Evolutionary conservation across 2,329 filamentous ascomycete genomes (phyloP).

Genomic region (Alternaria hordeiaustralica): DNA sequence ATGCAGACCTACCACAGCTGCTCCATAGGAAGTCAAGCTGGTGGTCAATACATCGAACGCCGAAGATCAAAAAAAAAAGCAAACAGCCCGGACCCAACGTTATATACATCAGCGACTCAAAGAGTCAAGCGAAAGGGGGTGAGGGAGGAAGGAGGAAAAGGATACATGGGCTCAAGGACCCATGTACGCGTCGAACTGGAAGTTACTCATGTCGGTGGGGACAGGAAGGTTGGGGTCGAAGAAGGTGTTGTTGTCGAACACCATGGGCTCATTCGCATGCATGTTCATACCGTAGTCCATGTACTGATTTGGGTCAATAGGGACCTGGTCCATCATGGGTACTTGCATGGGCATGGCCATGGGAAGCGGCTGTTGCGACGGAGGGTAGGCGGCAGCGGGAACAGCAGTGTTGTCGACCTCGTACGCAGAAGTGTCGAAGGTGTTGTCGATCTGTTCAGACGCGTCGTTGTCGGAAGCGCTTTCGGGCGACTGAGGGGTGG

Average conservation of each 20-base stretch:
- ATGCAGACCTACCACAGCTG: slow-evolving; percentile 38
- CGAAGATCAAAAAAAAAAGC: neutral
- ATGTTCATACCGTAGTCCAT: slow-evolving; percentile 31
- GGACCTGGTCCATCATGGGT: slow-evolving; percentile 14
- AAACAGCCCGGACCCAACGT: slow-evolving; percentile 2
- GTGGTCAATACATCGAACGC: slow-evolving; percentile 34
- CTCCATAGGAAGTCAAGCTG: slow-evolving; percentile 14
- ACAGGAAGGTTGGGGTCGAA: slow-evolving; percentile 23
- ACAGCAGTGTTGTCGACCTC: slow-evolving; percentile 8
- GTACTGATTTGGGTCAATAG: slow-evolving; percentile 23
- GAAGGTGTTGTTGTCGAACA: slow-evolving; percentile 26
- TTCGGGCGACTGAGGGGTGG: slow-evolving; percentile 22
- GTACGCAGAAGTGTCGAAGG: slow-evolving; percentile 14
- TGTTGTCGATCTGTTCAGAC: slow-evolving; percentile 8
- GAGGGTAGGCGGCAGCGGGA: slow-evolving; percentile 4
- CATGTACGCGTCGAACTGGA: slow-evolving; percentile 41
- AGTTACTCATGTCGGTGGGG: slow-evolving; percentile 22
- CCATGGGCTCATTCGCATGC: slow-evolving; percentile 26
- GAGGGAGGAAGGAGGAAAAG: neutral
- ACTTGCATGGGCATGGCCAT: slow-evolving; percentile 8
- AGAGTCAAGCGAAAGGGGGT: neutral
- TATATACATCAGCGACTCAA: slow-evolving; percentile 11
- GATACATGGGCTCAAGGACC: slow-evolving; percentile 6
- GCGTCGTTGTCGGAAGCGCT: slow-evolving; percentile 33
- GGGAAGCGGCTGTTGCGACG: slow-evolving; percentile 17